Conservation (phyloP, 2,329 filamentous ascomycete genomes). For the Cytospora mali region DNA sequence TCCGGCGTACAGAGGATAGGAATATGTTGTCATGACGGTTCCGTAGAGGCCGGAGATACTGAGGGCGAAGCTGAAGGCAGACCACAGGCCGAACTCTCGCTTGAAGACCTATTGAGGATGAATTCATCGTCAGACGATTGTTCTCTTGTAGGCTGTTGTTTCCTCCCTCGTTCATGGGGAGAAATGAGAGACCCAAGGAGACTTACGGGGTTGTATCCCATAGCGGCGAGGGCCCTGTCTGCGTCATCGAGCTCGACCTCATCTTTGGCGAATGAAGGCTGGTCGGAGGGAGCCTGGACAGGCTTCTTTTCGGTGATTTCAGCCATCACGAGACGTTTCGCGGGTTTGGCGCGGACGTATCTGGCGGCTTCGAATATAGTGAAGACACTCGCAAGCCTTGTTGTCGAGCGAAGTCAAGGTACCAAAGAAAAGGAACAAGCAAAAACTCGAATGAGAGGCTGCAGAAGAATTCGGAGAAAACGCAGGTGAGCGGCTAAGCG, state of each 20-base stretch:
- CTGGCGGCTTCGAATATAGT: neutral
- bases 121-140: neutral
- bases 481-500: no score
- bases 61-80: slow-evolving; percentile 61
- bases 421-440: neutral
- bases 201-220: slow-evolving; percentile 43
- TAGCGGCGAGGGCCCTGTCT: slow-evolving; percentile 40
- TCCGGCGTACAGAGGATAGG: slow-evolving; percentile 55
- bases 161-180: neutral
- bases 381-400: neutral
- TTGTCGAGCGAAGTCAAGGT: neutral
- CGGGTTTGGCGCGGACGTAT: neutral
- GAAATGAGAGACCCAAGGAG: no score
- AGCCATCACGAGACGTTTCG: slow-evolving; percentile 17
- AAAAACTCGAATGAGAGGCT: neutral
- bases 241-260: slow-evolving; percentile 31
- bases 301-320: slow-evolving; percentile 14
- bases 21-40: slow-evolving; percentile 58
- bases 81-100: slow-evolving; percentile 61
- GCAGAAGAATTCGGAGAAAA: neutral
- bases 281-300: neutral
- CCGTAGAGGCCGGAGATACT: slow-evolving; percentile 59
- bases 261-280: slow-evolving; percentile 4
- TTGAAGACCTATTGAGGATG: slow-evolving; percentile 51
- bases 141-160: no score